These are phyloP conservation scores for Climacium dendroides DNA, from an alignment of 225 moss, liverwort and hornwort species.

Conservation along the genomic window DNA sequence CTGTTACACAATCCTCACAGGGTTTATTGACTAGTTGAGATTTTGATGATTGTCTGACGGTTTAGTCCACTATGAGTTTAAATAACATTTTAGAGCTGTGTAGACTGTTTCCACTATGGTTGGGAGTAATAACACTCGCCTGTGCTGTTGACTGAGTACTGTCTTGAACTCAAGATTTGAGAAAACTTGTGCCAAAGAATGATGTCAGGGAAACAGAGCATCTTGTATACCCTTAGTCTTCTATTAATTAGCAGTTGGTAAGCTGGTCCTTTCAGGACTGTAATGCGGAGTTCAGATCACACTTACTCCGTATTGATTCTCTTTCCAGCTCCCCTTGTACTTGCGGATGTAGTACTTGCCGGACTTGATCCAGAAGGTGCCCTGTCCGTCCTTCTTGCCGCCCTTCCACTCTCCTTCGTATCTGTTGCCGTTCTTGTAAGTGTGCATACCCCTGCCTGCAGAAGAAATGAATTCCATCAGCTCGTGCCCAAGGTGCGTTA, in stretches of 20 bases:
- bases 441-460: constrained; percentile 72
- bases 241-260: neutral
- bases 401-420: constrained; percentile 76
- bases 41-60: neutral
- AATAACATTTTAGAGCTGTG: neutral
- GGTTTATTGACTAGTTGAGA: neutral
- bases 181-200: neutral
- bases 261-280: neutral
- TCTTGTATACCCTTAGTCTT: neutral
- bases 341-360: constrained; percentile 49
- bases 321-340: constrained; percentile 77
- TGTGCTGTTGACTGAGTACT: neutral
- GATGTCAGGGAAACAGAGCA: neutral
- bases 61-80: neutral
- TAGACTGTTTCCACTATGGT: no score
- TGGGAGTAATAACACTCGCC: neutral
- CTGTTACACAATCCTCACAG: constrained; percentile 10
- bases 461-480: neutral
- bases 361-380: constrained; percentile 78
- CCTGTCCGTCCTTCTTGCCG: constrained; percentile 75
- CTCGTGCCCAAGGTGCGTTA: neutral
- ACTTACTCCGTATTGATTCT: constrained; percentile 70
- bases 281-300: neutral
- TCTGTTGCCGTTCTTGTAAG: constrained; percentile 70
- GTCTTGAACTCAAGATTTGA: neutral